Percentiles rank a stretch among this genome's conserved stretches.
Conservation (phyloP, 345 rosid genomes). For the Theobroma cacao region DNA sequence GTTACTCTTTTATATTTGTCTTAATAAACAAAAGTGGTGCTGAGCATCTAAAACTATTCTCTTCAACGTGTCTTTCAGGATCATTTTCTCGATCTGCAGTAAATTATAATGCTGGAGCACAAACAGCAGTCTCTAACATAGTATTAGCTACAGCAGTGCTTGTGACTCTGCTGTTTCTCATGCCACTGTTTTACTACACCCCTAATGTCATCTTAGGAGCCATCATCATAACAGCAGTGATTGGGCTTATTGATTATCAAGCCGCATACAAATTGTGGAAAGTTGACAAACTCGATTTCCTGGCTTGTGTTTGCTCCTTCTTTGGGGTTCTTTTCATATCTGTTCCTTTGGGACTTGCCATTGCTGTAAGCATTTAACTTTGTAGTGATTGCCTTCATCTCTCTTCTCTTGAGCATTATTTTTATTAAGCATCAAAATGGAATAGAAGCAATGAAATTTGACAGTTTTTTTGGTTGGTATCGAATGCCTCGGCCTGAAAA, state of each 20-base stretch:
- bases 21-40: background rate
- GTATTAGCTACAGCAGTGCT: constrained; percentile 85
- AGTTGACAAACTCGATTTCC: constrained; percentile 92
- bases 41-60: constrained; percentile 4
- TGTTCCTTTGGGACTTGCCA: constrained; percentile 83
- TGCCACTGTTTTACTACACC: constrained; percentile 93
- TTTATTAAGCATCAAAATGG: background rate
- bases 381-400: background rate
- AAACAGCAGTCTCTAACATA: constrained; percentile 79
- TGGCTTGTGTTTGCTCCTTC: constrained; percentile 83
- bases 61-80: constrained; percentile 42
- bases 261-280: constrained; percentile 73
- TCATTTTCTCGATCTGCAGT: constrained; percentile 95
- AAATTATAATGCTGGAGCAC: constrained; percentile 90
- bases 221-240: constrained; percentile 89
- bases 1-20: background rate
- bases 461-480: background rate
- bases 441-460: background rate
- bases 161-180: constrained; percentile 82
- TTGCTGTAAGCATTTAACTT: constrained; percentile 58
- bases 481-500: constrained; percentile 2
- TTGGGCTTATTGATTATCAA: constrained; percentile 80
- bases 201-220: constrained; percentile 85
- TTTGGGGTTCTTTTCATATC: constrained; percentile 94
- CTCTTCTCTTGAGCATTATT: background rate